phyloP scores from a whole-genome alignment of 1,284 basidiomycete genomes.

The Puccinia hordei region DNA sequence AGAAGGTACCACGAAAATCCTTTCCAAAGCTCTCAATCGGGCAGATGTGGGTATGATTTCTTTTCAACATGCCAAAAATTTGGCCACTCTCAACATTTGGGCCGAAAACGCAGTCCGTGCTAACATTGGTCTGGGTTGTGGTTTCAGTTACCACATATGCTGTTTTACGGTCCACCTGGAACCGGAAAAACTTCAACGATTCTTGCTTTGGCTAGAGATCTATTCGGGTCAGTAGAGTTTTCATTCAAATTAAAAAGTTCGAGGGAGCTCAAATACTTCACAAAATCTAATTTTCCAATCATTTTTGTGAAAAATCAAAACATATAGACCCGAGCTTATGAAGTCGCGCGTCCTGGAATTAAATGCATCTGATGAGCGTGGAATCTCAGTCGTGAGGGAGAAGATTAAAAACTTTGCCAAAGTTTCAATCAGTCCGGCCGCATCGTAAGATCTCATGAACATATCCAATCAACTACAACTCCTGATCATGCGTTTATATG shows the following conservation, averaged over 20 bases:
- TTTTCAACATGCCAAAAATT: constrained; percentile 33
- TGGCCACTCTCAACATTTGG: constrained; percentile 21
- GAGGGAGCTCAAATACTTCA: neutral
- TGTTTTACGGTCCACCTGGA: constrained; percentile 98
- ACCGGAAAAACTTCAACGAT: constrained; percentile 99
- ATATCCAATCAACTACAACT: neutral
- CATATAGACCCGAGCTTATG: constrained; percentile 83
- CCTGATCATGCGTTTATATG: neutral
- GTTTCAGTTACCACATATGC: constrained; percentile 92
- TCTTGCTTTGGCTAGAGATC: constrained; percentile 85
- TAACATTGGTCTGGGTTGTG: neutral
- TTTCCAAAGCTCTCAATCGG: constrained; percentile 29
- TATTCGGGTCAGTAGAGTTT: constrained; percentile 74
- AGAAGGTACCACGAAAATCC: constrained; percentile 83
- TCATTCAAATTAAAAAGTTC: neutral
- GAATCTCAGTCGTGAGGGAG: constrained; percentile 92
- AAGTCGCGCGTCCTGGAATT: constrained; percentile 89
- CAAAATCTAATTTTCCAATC: neutral
- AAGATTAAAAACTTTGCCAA: constrained; percentile 99
- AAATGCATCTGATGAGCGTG: constrained; percentile 99
- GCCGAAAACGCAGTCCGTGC: neutral
- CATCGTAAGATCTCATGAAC: constrained; percentile 52
- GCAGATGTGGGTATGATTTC: constrained; percentile 25
- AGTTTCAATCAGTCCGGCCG: constrained; percentile 58
- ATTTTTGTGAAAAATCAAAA: neutral